These are phyloP conservation scores for Beta vulgaris DNA, from an alignment of 148 eudicot genomes.

Conservation along the genomic window DNA sequence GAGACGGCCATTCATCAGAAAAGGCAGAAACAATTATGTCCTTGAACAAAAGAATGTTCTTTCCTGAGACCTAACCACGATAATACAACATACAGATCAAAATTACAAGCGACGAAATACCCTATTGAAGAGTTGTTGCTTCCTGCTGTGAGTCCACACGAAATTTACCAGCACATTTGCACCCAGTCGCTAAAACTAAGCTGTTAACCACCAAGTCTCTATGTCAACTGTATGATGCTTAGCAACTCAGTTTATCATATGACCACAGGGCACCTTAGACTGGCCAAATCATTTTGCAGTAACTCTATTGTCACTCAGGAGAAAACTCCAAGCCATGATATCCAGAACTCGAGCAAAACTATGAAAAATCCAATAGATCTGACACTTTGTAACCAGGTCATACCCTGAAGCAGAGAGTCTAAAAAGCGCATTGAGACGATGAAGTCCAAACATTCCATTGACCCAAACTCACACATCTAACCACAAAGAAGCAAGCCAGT, in stretches of 20 bases:
- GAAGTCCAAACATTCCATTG: background rate
- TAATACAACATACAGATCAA: background rate
- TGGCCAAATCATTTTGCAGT: background rate
- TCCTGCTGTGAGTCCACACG: background rate
- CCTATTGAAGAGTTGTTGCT: background rate
- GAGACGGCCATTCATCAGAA: too few relatives aligned
- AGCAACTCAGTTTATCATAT: background rate
- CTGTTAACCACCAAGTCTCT: background rate
- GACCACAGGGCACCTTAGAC: too few relatives aligned
- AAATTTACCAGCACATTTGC: constrained; percentile 1
- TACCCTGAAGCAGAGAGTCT: background rate
- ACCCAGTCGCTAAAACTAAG: constrained; percentile 5
- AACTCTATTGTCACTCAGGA: background rate
- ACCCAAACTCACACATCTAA: constrained; percentile 7
- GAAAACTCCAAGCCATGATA: background rate
- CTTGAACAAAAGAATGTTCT: background rate
- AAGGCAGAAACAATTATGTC: too few relatives aligned
- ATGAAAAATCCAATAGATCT: background rate
- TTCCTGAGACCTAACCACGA: background rate
- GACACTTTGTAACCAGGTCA: background rate
- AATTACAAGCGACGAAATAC: background rate
- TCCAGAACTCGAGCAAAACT: background rate
- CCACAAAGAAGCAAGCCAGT: constrained; percentile 11
- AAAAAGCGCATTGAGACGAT: background rate
- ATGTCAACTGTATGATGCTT: background rate